A percentile compares a stretch with the other conserved stretches of the same genome.
These are phyloP conservation scores for Auriculariales sp. DNA, from an alignment of 768 basidiomycete species.

Conservation along the genomic window DNA sequence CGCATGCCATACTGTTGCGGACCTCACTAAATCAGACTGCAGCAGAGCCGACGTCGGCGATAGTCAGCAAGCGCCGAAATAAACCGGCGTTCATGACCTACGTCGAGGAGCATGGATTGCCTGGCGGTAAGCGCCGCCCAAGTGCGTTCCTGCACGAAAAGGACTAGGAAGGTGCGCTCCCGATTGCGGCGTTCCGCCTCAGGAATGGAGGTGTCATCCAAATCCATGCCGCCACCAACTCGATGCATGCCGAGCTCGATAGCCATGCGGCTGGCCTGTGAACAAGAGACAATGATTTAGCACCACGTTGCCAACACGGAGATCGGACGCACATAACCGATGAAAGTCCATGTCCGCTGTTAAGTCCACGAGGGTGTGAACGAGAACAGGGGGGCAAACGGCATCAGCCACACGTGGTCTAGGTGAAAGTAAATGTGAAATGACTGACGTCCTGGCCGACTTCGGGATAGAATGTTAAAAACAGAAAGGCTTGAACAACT, in stretches of 20 bases:
- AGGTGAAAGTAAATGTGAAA: conserved; percentile 7
- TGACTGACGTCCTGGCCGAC: conserved; percentile 62
- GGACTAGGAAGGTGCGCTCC: conserved; percentile 73
- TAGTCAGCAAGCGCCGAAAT: neutral
- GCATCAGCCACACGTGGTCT: neutral
- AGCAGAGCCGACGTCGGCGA: conserved; percentile 5
- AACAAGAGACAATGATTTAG: conserved; percentile 1
- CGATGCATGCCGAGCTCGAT: conserved; percentile 72
- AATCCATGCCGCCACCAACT: neutral
- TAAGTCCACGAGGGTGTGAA: neutral
- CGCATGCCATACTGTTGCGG: conserved; percentile 60
- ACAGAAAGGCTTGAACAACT: conserved; percentile 79
- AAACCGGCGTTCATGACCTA: conserved; percentile 7
- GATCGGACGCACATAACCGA: conserved; percentile 54
- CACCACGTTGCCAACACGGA: conserved; percentile 1
- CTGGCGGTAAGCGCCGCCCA: conserved; percentile 77
- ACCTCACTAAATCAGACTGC: conserved; percentile 56
- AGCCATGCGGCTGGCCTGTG: conserved; percentile 74
- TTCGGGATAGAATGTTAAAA: conserved; percentile 81
- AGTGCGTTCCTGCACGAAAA: conserved; percentile 78
- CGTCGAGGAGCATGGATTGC: conserved; percentile 79
- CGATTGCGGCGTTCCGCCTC: conserved; percentile 56
- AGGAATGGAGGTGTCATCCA: neutral
- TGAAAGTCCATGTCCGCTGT: conserved; percentile 76
- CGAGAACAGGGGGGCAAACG: neutral